These are phyloP conservation scores for Teunomyces gatunensis DNA, from an alignment of 805 yeast species.

Conservation along the genomic window DNA sequence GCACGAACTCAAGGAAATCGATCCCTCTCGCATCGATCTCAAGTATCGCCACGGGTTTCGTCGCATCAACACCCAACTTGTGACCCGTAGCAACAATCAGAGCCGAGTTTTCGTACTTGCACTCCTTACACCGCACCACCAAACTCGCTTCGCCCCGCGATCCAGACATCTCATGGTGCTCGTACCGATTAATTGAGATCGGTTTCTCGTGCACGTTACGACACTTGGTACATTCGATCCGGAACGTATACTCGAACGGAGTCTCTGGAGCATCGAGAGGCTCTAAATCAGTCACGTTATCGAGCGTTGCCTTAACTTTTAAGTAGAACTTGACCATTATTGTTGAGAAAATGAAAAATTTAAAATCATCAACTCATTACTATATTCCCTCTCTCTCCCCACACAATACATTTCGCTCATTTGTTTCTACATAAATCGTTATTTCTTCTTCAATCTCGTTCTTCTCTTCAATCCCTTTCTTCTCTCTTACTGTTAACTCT, in stretches of 20 bases:
- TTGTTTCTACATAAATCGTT: no score
- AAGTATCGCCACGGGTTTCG: constrained; percentile 48
- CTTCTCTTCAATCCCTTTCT: no score
- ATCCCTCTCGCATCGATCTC: constrained; percentile 85
- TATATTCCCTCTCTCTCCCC: no score
- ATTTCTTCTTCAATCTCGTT: no score
- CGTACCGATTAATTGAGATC: constrained; percentile 65
- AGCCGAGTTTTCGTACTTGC: constrained; percentile 47
- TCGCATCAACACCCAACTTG: constrained; percentile 37
- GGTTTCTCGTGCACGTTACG: constrained; percentile 73
- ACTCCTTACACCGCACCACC: constrained; percentile 69
- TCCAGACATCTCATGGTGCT: constrained; percentile 61
- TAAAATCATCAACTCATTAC: no score
- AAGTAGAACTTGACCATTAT: constrained; percentile 40
- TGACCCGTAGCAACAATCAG: constrained; percentile 31
- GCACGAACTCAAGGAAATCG: constrained; percentile 65
- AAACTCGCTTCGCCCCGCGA: constrained; percentile 84
- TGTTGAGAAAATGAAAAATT: neutral
- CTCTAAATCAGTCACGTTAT: constrained; percentile 52
- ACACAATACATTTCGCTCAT: no score
- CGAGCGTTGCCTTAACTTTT: constrained; percentile 45
- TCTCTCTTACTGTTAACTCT: no score
- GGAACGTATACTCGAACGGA: constrained; percentile 77
- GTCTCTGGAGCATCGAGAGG: constrained; percentile 57
- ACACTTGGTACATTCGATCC: constrained; percentile 73